Base-by-base conservation (phyloP, 2,329 filamentous ascomycete species). In the Apiospora malaysiana region DNA sequence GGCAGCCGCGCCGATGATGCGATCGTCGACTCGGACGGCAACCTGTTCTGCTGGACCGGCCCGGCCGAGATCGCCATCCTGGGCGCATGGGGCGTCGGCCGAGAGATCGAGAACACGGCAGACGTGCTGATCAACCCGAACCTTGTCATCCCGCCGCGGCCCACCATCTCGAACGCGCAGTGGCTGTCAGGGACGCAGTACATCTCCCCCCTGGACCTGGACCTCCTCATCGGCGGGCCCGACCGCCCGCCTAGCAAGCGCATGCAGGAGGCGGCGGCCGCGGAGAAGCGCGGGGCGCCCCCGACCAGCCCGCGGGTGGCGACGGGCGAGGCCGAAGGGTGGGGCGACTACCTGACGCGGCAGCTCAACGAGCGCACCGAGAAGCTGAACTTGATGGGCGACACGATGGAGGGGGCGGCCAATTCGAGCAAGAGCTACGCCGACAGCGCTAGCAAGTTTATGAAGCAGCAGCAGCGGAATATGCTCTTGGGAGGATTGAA, bases 181-280 rank as follows among this genome's bases (percentile, higher is more conserved):
- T 99, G 96, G 96, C 94, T 99, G 69, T 93, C 94, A 0, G 96
- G 96, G 4, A 98, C 95, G 1, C 95, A 98, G 81, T 93, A 97
- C 76, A 88, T 99, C 65, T 94, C 94, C 1, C 92, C 94, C 0
- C 87, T 91, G 1, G 96, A 99, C 77, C 90, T 99, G 77, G 96
- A 98, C 78, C 83, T 97, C 2, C 85, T 99, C 1, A 96, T 99
- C 72, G 94, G 95, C 68, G 95, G 95, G 0, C 91, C 94, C 1
- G 92, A 96, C 77, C 89, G 96, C 2, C 96, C 95, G 3, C 92
- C 94, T 0, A 96, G 93, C 72, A 97, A 97, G 82, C 90, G 93
- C 46, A 97, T 97, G 93, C 81, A 96, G 66, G 92, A 91, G 1
- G 94, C 96, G 68, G 89, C 93, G 46, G 91, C 90, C 1, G 88